Evolutionary conservation across 495 filamentous ascomycete species (phyloP), one percentile per base, ranked within the genome.

Genomic region (Aspergillus ostianus): DNA sequence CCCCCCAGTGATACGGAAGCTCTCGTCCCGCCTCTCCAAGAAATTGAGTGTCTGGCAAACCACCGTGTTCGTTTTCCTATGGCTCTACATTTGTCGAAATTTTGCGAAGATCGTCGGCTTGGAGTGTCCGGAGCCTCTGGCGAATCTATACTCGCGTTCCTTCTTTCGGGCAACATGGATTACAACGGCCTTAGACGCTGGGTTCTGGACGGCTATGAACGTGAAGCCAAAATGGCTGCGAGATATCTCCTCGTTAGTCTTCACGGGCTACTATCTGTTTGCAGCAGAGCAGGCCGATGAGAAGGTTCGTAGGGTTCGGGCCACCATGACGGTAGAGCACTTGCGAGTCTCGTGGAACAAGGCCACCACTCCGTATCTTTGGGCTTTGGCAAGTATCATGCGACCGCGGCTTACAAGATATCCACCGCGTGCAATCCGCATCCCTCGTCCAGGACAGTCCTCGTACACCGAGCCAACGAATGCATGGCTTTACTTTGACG

Each of bases 81-180:
- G 91, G 77, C 88, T 97, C 52, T 98, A 98, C 70, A 78, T 92
- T 48, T 84, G 89, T 52, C 90, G 94, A 46, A 98, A 98, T 71
- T 93, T 98, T 57, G 90, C 88, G 64, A 94, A 95, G 63, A 85
- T 98, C 6, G 80, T 97, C 53, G 90, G 91, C 13, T 85, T 98
- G 41, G 94, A 96, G 66, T 90, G 87, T 61, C 94, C 94, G 15
- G 94, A 98, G 59, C 94, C 94, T 20, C 79, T 98, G 63, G 89
- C 92, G 53, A 96, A 97, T 70, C 87, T 98, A 65, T 98, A 98
- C 75, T 90, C 88, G 49, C 82, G 91, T 49, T 87, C 90, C n/a
- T 98, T 95, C 76, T 98, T 97, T 74, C 87, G 95, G 51, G 95
- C 94, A 67, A 98, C 94, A 78, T 98, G 93, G 94, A 85, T 97